These are phyloP conservation scores for Myriosclerotinia curreyana DNA, from an alignment of 2,329 filamentous ascomycete genomes.

Conservation along the genomic window DNA sequence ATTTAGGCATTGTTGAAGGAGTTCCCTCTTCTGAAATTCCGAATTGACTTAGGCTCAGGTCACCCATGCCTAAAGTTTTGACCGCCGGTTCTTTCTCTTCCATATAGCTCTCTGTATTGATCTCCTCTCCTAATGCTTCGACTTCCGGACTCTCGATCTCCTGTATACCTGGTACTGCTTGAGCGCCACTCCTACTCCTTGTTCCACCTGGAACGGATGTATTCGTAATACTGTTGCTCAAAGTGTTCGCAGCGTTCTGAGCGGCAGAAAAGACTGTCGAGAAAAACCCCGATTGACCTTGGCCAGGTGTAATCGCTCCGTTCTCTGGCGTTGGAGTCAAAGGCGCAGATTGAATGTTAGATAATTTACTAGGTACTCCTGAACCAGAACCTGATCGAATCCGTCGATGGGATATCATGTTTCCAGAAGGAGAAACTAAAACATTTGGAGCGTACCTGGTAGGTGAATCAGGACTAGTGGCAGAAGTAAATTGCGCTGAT, in stretches of 20 bases:
- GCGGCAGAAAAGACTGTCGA: conserved; percentile 89
- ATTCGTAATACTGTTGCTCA: conserved; percentile 73
- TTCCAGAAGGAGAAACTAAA: conserved; percentile 60
- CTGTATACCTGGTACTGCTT: conserved; percentile 33
- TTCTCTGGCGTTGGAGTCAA: conserved; percentile 73
- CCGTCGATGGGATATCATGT: conserved; percentile 71
- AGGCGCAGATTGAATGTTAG: conserved; percentile 67
- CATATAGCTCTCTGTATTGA: conserved; percentile 36
- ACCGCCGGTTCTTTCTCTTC: conserved; percentile 71
- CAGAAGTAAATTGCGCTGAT: conserved; percentile 34
- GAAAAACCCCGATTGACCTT: conserved; percentile 70
- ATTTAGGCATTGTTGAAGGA: conserved; percentile 56
- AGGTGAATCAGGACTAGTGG: conserved; percentile 29
- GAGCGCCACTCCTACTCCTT: conserved; percentile 43
- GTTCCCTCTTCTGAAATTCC: conserved; percentile 66
- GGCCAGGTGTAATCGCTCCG: conserved; percentile 49
- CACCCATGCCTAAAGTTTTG: conserved; percentile 83
- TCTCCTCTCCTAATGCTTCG: conserved; percentile 39
- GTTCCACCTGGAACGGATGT: conserved; percentile 54
- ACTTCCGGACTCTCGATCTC: conserved; percentile 36
- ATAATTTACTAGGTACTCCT: conserved; percentile 75
- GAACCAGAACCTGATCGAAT: conserved; percentile 54
- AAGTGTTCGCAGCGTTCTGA: conserved; percentile 79
- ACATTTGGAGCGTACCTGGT: conserved; percentile 45
- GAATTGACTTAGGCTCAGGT: conserved; percentile 84